Evolutionary conservation across 2,329 filamentous ascomycete species (phyloP), one percentile per base, ranked within the genome.

Genomic region (Proliferodiscus dingleyae): DNA sequence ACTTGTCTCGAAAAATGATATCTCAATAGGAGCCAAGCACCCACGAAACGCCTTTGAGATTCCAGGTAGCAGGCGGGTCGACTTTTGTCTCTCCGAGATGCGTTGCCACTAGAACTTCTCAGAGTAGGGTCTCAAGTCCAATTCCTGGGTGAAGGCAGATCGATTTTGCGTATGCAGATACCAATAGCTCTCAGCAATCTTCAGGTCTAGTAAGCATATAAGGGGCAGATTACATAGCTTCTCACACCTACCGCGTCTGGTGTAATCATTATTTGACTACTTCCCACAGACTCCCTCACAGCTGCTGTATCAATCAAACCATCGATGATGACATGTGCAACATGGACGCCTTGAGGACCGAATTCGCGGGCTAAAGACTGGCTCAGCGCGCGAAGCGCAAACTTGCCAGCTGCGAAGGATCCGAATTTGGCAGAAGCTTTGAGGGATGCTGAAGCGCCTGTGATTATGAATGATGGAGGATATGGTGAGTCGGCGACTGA

Each of bases 331-430:
- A 82, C 80, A 65, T 93, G 86, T 1, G 83, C 78, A 0, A 94
- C 83, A 61, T 94, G 88, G 3, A 95, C 77, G 3, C 89, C 89
- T 62, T 86, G 72, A 0, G 88, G 87, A 0, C 84, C 86, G 63
- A 90, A 94, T 64, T 94, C 88, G 43, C 84, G 76, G 0, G 88
- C 85, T 21, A 94, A 71, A n/a, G 78, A 83, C 65, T 90, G 87
- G 1, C 77, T 73, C 44, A 94, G 65, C 0, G 81, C 86, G n/a
- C 88, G 74, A 56, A 84, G 70, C 7, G 85, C 87, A 63, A 87
- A 93, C 63, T 93, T 94, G 29, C 83, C 83, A 1, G 81, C 77
- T 1, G 87, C 83, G 60, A 94, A 91, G 10, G 75, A 67, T 1
- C 80, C 70, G 62, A 88, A 86, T 15, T 71, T 68, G 1, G 85